Base-by-base conservation (phyloP, 2,329 filamentous ascomycete genomes). In the Rhinocladiella similis region DNA sequence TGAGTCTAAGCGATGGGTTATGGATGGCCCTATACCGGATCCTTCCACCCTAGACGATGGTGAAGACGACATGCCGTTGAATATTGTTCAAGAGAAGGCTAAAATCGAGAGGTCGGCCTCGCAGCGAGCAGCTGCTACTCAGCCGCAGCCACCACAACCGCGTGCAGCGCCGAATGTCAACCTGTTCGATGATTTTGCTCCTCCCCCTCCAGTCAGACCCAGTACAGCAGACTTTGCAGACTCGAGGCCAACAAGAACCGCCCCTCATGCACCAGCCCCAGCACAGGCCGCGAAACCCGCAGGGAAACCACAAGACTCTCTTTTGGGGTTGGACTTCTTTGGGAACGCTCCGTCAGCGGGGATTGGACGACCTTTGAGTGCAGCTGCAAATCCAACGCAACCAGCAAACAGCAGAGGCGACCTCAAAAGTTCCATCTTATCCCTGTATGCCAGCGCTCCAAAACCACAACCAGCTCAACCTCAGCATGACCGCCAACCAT, bases 1-100 rank as follows among this genome's bases (percentile, higher is more conserved):
- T 74, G 94, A 99, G 73, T 89, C 94, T 52, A 97, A 96, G 83
- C 83, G 95, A 77, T 99, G 94, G 94, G 89, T 91, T n/a, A 97
- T 97, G 92, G 94, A 99, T 59, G 94, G 94, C 1, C 86, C 86
- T 4, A 93, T 95, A 70, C 95, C 95, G 4, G 91, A 97, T 70
- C 94, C 95, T n/a, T 82, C 90, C 2, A 90, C 89, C 1, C 76
- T 99, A 50, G 91, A 95, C 70, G 89, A 91, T 14, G 91, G 86
- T 52, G 93, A 97, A 67, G 91, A 96, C 65, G 91, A 97, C 72
- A 77, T 86, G 69, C 85, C 85, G 33, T 75, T 88, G 66, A 85
- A 83, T 52, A 81, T 87, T 57, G 84, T 88, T 25, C 83, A 87
- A 69, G 83, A 88, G 69, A 86, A 87, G 71, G 90, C 79, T 75